phyloP scores from a whole-genome alignment of 139 green algal species.

The Gonium pectorale region DNA sequence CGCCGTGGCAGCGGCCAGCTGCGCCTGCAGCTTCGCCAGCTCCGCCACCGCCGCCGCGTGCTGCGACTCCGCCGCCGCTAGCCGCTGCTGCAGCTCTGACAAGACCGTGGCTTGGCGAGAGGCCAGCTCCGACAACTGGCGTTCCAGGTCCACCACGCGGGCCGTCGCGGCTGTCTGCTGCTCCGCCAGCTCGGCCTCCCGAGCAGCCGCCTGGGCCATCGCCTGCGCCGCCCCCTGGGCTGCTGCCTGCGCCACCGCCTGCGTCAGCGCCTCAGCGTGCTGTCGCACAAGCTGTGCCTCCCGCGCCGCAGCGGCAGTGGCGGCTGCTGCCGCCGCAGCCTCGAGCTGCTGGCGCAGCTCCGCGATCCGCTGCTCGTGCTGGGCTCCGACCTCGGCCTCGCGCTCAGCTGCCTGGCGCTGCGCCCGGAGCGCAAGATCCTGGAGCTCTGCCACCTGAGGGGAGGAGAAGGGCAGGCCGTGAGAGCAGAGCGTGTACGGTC shows the following conservation, averaged over 20 bases:
- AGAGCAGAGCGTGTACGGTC: no score
- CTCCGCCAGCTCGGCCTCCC: background rate
- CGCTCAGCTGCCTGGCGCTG: conserved; percentile 16
- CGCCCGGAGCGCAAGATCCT: conserved; percentile 11
- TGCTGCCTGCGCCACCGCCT: conserved; percentile 1
- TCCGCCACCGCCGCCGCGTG: background rate
- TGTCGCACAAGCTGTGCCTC: background rate
- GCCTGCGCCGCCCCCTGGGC: background rate
- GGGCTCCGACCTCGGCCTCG: background rate
- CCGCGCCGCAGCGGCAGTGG: background rate
- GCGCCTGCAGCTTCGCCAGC: background rate
- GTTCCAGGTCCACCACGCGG: background rate
- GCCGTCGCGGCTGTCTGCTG: background rate
- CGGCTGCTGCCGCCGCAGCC: background rate
- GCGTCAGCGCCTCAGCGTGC: background rate
- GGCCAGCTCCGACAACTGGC: background rate
- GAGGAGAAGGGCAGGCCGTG: no score
- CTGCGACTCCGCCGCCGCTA: background rate
- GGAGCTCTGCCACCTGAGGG: conserved; percentile 19
- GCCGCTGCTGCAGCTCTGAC: background rate
- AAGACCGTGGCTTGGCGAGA: background rate
- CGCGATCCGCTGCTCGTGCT: background rate
- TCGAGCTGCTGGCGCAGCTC: conserved; percentile 7
- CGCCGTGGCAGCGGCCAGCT: no score
- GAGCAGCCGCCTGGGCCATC: background rate